Conservation (phyloP, 768 basidiomycete genomes). For the Erythrobasidium yunnanense region DNA sequence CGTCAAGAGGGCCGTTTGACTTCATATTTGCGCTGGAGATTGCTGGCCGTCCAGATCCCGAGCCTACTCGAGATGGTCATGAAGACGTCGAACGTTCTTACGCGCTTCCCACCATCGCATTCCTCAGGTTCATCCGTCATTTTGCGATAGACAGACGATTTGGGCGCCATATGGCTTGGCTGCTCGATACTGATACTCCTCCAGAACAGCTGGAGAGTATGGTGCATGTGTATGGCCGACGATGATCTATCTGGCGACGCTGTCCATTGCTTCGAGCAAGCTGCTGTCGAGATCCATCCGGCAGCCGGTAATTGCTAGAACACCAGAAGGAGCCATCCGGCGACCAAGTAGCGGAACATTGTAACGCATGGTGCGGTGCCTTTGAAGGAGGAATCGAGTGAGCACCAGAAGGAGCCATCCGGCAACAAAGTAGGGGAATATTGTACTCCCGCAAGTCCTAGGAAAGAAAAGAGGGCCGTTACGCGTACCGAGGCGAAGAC, state of each 20-base stretch:
- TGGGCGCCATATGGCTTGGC: too few relatives aligned
- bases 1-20: too few relatives aligned
- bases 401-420: neutral
- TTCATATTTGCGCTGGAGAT: too few relatives aligned
- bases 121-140: conserved; percentile 20
- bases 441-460: neutral
- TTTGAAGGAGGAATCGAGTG: neutral
- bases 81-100: conserved; percentile 14
- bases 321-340: too few relatives aligned
- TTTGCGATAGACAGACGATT: too few relatives aligned
- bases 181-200: too few relatives aligned
- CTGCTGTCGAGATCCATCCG: too few relatives aligned
- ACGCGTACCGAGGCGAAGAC: neutral
- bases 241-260: neutral
- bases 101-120: neutral
- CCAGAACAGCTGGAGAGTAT: neutral
- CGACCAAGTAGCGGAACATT: too few relatives aligned
- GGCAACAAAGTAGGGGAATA: neutral
- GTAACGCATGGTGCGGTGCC: neutral
- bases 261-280: neutral
- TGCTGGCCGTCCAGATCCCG: neutral
- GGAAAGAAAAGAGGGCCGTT: too few relatives aligned
- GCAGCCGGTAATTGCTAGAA: too few relatives aligned
- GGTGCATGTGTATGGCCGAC: neutral
- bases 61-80: neutral